Conservation (phyloP, 1,139 yeast genomes). For the Scheffersomyces segobiensis region DNA sequence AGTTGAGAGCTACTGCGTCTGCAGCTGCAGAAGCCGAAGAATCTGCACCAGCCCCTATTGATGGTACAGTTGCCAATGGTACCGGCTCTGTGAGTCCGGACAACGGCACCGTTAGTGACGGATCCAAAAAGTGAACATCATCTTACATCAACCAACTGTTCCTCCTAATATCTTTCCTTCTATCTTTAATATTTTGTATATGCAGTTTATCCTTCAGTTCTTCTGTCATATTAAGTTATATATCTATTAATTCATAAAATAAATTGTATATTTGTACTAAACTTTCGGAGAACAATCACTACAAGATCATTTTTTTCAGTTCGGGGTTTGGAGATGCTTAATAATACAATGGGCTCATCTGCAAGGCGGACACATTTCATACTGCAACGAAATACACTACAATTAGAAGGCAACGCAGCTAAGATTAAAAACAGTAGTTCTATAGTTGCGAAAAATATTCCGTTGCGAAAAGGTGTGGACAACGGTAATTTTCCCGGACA, state of each 20-base stretch:
- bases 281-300: background rate
- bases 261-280: background rate
- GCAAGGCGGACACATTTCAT: no score
- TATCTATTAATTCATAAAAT: background rate
- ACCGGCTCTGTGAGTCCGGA: conserved; percentile 19
- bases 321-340: no score
- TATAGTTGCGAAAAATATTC: background rate
- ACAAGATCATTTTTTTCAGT: no score
- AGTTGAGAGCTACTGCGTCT: conserved; percentile 29
- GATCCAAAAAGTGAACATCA: conserved; percentile 13
- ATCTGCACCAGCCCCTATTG: conserved; percentile 8
- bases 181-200: background rate
- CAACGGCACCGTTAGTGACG: conserved; percentile 21
- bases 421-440: no score
- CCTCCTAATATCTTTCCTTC: background rate
- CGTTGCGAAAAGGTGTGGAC: background rate
- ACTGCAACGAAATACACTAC: background rate
- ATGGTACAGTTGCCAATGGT: conserved; percentile 19
- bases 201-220: background rate
- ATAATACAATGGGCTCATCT: no score
- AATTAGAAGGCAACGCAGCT: background rate
- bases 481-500: background rate
- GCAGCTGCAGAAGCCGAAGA: conserved; percentile 13
- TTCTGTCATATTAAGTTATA: background rate
- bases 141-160: background rate